A percentile compares a stretch with the other conserved stretches of the same genome.
These are phyloP conservation scores for Peronospora destructor DNA, from an alignment of 352 stramenopile genomes.

Conservation along the genomic window DNA sequence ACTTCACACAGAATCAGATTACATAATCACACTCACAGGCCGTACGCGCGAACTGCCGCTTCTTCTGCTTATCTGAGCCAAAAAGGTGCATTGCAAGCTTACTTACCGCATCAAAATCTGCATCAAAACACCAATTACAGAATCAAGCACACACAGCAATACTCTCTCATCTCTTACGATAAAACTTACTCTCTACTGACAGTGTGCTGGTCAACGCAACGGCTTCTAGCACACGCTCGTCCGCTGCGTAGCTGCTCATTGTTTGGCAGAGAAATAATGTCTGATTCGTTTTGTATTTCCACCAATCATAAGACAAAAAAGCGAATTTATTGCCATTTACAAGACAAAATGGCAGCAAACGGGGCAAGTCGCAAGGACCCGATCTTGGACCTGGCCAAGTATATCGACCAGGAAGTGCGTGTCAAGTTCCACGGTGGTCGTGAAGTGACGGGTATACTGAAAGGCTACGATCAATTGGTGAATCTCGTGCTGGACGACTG, in stretches of 20 bases:
- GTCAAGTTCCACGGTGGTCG: slow-evolving; percentile 93
- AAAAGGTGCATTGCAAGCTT: slow-evolving; percentile 56
- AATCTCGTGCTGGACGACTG: slow-evolving; percentile 96
- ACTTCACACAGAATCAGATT: background rate
- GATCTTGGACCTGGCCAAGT: slow-evolving; percentile 92
- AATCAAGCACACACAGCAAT: background rate
- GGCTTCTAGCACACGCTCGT: slow-evolving; percentile 58
- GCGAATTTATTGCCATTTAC: background rate
- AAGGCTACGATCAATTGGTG: slow-evolving; percentile 95
- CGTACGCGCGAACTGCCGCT: slow-evolving; percentile 44
- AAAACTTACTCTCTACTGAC: slow-evolving; percentile 37
- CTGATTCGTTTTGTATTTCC: slow-evolving; percentile 24
- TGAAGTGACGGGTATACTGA: slow-evolving; percentile 89
- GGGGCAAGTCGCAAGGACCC: slow-evolving; percentile 56
- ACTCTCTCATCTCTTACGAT: background rate
- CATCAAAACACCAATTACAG: background rate
- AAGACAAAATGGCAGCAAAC: slow-evolving; percentile 50
- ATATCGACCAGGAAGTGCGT: slow-evolving; percentile 91
- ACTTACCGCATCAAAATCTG: slow-evolving; percentile 55
- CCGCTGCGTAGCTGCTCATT: slow-evolving; percentile 42
- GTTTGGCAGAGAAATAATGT: slow-evolving; percentile 17
- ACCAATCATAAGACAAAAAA: slow-evolving; percentile 17
- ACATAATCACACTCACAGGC: slow-evolving; percentile 35
- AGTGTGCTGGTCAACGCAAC: slow-evolving; percentile 30
- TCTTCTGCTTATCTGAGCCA: slow-evolving; percentile 58